Evolutionary conservation across 352 stramenopile species (phyloP), one percentile per base, ranked within the genome.

Genomic region (Thalassiosira livingstoniorum): DNA sequence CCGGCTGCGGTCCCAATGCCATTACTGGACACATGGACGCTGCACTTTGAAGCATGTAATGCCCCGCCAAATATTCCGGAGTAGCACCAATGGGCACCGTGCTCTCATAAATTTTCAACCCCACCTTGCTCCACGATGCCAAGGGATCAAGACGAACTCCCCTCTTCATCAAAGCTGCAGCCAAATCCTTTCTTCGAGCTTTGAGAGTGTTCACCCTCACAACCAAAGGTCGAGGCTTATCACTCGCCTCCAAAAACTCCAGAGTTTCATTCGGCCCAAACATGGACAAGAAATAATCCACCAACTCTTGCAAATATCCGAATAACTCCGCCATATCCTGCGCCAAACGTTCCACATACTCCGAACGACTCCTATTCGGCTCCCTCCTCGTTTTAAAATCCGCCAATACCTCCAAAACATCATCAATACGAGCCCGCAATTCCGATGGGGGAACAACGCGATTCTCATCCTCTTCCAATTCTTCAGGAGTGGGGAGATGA

Each of bases 121-220:
- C 97, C 43, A 99, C 97, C 91, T 99, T 99, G 43, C 96, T 99
- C 98, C 98, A 99, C 64, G 97, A 96, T 43, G 97, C 98, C 2
- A 99, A 89, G 53, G 98, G 98, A 88, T 99, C 98, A 15, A 99
- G 90, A 75, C 97, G 97, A 18, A 99, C 97, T 68, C 98, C 98
- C 68, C 98, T 95, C 87, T 99, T 98, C 88, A 99, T 99, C 27
- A 99, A 92, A 29, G 97, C 96, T 74, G 99, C 95, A 27, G 97
- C 97, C 27, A 99, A 91, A 82, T 99, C 98, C 83, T 98, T 98
- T 80, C 98, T 96, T 78, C 97, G 94, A 32, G 97, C 96, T 92
- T 99, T 99, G 57, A 99, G 92, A 61, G 98, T 99, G 93, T 99
- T 99, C n/a, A 97, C 98, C 68, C 98, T 96, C 67, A 99, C 98